phyloP scores from a whole-genome alignment of 73 alveolate species.

The Tetrahymena elliotti region DNA sequence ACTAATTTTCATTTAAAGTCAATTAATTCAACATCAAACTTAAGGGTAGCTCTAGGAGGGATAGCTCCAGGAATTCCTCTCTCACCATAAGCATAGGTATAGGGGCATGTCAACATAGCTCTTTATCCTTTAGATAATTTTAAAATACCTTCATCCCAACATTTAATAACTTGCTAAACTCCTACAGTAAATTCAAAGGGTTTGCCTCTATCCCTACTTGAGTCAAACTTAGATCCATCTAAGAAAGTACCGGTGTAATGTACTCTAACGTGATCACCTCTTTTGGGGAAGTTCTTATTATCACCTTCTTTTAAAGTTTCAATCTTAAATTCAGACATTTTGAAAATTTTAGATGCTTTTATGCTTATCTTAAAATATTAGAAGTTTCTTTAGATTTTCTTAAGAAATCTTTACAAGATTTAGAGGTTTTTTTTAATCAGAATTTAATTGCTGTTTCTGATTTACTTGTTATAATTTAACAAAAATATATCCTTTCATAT shows the following conservation, averaged over 20 bases:
- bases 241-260: slow-evolving; percentile 87
- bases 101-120: slow-evolving; percentile 72
- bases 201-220: slow-evolving; percentile 86
- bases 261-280: slow-evolving; percentile 79
- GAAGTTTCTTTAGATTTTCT: not conserved
- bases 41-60: slow-evolving; percentile 84
- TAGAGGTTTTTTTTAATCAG: not conserved
- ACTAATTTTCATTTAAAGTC: slow-evolving; percentile 11
- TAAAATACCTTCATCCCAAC: slow-evolving; percentile 96
- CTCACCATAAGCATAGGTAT: slow-evolving; percentile 89
- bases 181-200: slow-evolving; percentile 83
- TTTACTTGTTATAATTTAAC: too few species aligned
- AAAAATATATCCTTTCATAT: too few species aligned
- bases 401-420: not conserved
- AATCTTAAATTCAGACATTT: slow-evolving; percentile 28
- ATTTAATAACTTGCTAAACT: slow-evolving; percentile 89
- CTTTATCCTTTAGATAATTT: slow-evolving; percentile 81
- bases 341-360: not conserved
- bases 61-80: slow-evolving; percentile 87
- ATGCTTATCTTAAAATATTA: too few species aligned
- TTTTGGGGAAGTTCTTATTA: slow-evolving; percentile 78
- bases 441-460: not conserved
- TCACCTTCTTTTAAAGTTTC: slow-evolving; percentile 81
- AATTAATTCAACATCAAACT: slow-evolving; percentile 84
- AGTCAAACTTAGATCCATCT: slow-evolving; percentile 89